Evolutionary conservation across 179 eudicot species (phyloP), one percentile per base, ranked within the genome.

Genomic region (Patellifolia procumbens): DNA sequence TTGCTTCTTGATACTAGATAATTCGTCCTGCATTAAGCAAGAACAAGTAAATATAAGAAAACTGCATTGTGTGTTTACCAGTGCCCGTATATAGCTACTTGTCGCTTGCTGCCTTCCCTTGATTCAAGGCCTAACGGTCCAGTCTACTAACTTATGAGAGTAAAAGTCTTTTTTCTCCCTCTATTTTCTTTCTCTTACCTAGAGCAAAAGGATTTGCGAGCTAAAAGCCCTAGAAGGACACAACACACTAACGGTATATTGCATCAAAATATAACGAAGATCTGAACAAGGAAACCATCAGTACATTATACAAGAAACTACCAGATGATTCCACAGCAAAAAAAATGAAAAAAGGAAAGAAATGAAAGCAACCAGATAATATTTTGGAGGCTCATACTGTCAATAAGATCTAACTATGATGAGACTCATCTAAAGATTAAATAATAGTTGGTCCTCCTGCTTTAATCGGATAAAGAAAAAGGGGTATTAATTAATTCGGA

Each of bases 11-110:
- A 90, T 82, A 76, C 83, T 79, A 64, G 77, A 83, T 62, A 88
- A 79, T 70, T 91, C 97, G 42, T 89, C 94, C 98, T 93, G 86
- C 26, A 79, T 35, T 45, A 69, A 56, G 48, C 45, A 80, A 65
- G 52, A 29, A 59, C 10, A 28, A 56, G 75, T 31, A 78, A 48
- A 71, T 26, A 45, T 35, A 39, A 48, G 56, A 58, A n/a, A 68
- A n/a, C n/a, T n/a, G n/a, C n/a, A n/a, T n/a, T n/a, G n/a, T n/a
- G n/a, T n/a, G n/a, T n/a, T n/a, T n/a, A n/a, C n/a, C n/a, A n/a
- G n/a, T n/a, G n/a, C n/a, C n/a, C n/a, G n/a, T n/a, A n/a, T n/a
- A n/a, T n/a, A n/a, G n/a, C n/a, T n/a, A n/a, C n/a, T n/a, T n/a
- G n/a, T n/a, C n/a, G n/a, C n/a, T n/a, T n/a, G n/a, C n/a, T n/a